A percentile compares a stretch with the other conserved stretches of the same genome.
Conservation (phyloP, 345 rosid genomes). For the Combretum micranthum region DNA sequence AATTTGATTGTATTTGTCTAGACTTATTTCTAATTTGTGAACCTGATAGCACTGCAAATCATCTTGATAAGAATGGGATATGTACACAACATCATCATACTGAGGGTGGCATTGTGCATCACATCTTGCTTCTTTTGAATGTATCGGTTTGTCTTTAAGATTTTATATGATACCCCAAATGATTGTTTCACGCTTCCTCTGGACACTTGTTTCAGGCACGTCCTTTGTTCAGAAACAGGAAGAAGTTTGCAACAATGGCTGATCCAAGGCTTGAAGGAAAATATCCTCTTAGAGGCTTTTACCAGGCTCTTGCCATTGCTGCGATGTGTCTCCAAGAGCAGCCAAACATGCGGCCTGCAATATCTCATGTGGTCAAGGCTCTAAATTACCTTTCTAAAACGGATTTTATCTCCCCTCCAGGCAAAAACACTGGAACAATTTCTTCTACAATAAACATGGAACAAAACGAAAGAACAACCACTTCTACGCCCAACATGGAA, state of each 20-base stretch:
- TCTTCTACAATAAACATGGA: conserved; percentile 5
- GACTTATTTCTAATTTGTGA: too few relatives aligned
- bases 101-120: too few relatives aligned
- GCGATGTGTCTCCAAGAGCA: conserved; percentile 97
- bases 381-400: conserved; percentile 60
- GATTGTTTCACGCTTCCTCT: background rate
- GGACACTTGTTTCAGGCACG: conserved; percentile 46
- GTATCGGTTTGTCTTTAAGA: background rate
- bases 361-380: conserved; percentile 75
- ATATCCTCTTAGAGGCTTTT: conserved; percentile 69
- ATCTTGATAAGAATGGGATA: too few relatives aligned
- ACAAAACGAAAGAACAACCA: conserved; percentile 10
- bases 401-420: conserved; percentile 26
- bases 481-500: background rate
- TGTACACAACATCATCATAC: too few relatives aligned
- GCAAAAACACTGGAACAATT: conserved; percentile 22
- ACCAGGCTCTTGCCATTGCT: conserved; percentile 86
- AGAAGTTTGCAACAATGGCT: conserved; percentile 59
- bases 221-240: conserved; percentile 79
- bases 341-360: conserved; percentile 68
- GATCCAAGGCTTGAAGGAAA: conserved; percentile 72
- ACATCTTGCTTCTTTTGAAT: background rate
- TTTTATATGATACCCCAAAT: too few relatives aligned
- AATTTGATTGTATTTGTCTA: too few relatives aligned
- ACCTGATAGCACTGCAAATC: too few relatives aligned